These are phyloP conservation scores for Fusarium gaditjirri DNA, from an alignment of 2,329 filamentous ascomycete genomes.

Conservation along the genomic window DNA sequence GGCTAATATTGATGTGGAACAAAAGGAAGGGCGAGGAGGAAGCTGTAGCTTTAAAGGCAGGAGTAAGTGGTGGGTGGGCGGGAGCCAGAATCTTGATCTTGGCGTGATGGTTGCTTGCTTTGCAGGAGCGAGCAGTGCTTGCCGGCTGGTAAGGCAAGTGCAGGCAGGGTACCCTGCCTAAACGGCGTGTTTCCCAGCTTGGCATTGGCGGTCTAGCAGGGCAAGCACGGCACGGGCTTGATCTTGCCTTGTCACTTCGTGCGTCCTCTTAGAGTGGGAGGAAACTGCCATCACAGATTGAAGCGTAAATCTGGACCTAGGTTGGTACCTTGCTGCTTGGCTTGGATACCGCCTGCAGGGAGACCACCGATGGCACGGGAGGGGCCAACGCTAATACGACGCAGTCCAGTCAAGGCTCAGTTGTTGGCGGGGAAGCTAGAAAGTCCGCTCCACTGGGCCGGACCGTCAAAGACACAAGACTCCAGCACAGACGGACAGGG, in stretches of 20 bases:
- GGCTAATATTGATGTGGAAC: conserved; percentile 34
- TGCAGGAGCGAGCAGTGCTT: conserved; percentile 25
- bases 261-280: conserved; percentile 5
- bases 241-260: conserved; percentile 4
- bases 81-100: conserved; percentile 36
- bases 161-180: conserved; percentile 24
- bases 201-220: conserved; percentile 37
- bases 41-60: conserved; percentile 41
- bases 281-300: conserved; percentile 29
- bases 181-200: conserved; percentile 14
- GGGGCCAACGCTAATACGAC: conserved; percentile 34
- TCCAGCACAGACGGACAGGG: background rate
- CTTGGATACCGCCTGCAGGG: conserved; percentile 17
- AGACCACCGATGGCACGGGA: conserved; percentile 25
- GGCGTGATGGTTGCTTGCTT: conserved; percentile 34
- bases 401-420: conserved; percentile 1
- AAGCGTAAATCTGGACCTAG: conserved; percentile 23
- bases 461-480: conserved; percentile 20
- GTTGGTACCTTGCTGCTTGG: conserved; percentile 14
- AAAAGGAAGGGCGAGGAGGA: conserved; percentile 36
- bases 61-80: conserved; percentile 23
- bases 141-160: conserved; percentile 27
- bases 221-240: conserved; percentile 29
- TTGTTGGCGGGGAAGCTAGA: conserved; percentile 18
- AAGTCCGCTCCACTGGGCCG: conserved; percentile 18